Base-by-base conservation (phyloP, 2,329 filamentous ascomycete species). In the Blastomyces gilchristii region DNA sequence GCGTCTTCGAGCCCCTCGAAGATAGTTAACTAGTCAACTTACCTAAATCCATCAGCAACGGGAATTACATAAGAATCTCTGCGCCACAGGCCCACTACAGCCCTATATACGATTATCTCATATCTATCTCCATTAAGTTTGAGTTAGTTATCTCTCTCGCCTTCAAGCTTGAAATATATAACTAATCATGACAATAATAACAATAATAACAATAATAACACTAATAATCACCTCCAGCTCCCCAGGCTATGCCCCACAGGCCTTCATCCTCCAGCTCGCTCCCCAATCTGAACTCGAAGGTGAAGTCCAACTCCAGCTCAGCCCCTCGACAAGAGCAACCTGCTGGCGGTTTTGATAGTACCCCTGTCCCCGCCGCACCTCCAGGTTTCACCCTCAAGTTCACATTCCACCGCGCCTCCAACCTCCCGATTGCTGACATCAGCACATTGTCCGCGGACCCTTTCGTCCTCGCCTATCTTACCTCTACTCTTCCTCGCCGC, bases 301-400 rank as follows among this genome's bases (percentile, higher is more conserved):
- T n/a, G 7, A 49, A 25, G 9, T 12, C n/a, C n/a, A 49, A 25
- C n/a, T 22, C 47, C n/a, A 50, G 25, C n/a, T 50, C 47, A 25
- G 25, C 47, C n/a, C 22, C 47, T 14, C 22, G 4, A 14, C 47
- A 50, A 25, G n/a, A 14, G 47, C 61, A 81, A 41, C 90, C 89
- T 0, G 83, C 87, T 0, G 91, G 91, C 39, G 91, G 91, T 43
- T 94, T 85, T 73, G 91, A 96, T 74, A 74, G 79, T 45, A 96
- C 90, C 0, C 90, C 91, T 1, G 80, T 96, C 9, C 90, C 90
- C 0, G 76, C 83, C 69, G 86, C 85, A 4, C 86, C 87, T 9
- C 85, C 87, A 8, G 91, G 92, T 34, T 97, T 89, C 76, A 96
- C 90, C 0, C 73, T 97, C 67, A 88, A 87, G 72, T 87, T 97